A percentile compares a stretch with the other conserved stretches of the same genome.
phyloP scores from a whole-genome alignment of 1,284 basidiomycete genomes.

The Microstroma glucosiphilum region DNA sequence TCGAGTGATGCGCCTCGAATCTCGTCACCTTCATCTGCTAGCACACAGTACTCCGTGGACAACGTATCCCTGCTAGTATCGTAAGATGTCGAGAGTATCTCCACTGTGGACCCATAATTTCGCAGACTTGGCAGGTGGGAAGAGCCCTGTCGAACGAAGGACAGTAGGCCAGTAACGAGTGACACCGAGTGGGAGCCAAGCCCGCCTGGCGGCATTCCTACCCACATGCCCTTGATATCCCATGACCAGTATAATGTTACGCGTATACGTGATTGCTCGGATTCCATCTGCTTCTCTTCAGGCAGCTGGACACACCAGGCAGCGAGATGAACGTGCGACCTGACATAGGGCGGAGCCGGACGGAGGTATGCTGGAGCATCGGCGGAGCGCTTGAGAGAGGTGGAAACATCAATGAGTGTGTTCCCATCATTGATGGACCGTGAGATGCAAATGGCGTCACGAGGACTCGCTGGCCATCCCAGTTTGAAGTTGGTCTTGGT shows the following conservation, averaged over 20 bases:
- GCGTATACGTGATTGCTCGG: constrained; percentile 43
- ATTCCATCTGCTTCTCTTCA: constrained; percentile 73
- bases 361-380: constrained; percentile 90
- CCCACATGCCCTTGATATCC: constrained; percentile 80
- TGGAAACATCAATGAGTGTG: constrained; percentile 84
- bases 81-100: constrained; percentile 69
- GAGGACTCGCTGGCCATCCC: constrained; percentile 86
- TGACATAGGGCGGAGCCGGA: constrained; percentile 87
- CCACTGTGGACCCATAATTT: constrained; percentile 75
- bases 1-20: constrained; percentile 15
- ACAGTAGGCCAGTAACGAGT: constrained; percentile 71
- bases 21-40: constrained; percentile 65
- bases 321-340: constrained; percentile 79
- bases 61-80: constrained; percentile 75
- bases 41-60: constrained; percentile 75
- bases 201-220: constrained; percentile 42
- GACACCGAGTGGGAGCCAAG: constrained; percentile 63
- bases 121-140: constrained; percentile 67
- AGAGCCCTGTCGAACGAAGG: constrained; percentile 68
- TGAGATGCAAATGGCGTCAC: constrained; percentile 33
- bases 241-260: constrained; percentile 94
- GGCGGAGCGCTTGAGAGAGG: constrained; percentile 82
- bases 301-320: constrained; percentile 90
- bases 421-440: constrained; percentile 24
- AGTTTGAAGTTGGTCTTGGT: constrained; percentile 81